These are phyloP conservation scores for Vicia faba DNA, from an alignment of 306 rosid species.

Conservation along the genomic window DNA sequence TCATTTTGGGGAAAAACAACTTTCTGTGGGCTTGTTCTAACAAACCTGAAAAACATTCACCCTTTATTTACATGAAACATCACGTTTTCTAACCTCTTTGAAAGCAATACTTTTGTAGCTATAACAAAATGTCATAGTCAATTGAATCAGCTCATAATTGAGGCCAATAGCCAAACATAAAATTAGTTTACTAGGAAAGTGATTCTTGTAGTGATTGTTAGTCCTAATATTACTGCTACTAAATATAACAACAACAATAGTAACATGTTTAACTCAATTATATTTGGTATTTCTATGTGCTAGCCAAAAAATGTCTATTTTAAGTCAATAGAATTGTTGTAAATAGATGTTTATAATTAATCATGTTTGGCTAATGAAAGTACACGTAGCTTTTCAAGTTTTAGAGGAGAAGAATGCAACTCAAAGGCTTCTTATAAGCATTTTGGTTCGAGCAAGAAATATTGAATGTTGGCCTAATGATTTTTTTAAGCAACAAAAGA, in stretches of 20 bases:
- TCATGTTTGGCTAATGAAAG: background rate
- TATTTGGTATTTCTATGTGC: slow-evolving; percentile 6
- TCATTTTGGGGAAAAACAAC: slow-evolving; percentile 26
- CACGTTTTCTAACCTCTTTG: slow-evolving; percentile 3
- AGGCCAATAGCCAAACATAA: slow-evolving; percentile 5
- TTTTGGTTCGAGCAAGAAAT: background rate
- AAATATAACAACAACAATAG: background rate
- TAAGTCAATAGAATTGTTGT: slow-evolving; percentile 1
- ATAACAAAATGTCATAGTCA: slow-evolving; percentile 15
- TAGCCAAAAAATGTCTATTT: background rate
- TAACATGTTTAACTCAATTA: background rate
- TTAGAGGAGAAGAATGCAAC: background rate
- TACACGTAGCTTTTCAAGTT: background rate
- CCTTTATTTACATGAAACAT: slow-evolving; percentile 20
- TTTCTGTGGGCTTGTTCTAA: slow-evolving; percentile 42
- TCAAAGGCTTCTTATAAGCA: background rate
- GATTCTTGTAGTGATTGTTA: background rate
- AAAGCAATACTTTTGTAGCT: slow-evolving; percentile 16
- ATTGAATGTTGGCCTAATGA: no score
- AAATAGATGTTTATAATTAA: background rate
- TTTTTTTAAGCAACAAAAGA: no score
- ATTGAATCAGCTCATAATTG: slow-evolving; percentile 26
- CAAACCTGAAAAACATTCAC: slow-evolving; percentile 25
- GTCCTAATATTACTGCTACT: background rate
- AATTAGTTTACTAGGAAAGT: background rate